Base-by-base conservation (phyloP, 2,329 filamentous ascomycete species). In the Clarireedia monteithiana region DNA sequence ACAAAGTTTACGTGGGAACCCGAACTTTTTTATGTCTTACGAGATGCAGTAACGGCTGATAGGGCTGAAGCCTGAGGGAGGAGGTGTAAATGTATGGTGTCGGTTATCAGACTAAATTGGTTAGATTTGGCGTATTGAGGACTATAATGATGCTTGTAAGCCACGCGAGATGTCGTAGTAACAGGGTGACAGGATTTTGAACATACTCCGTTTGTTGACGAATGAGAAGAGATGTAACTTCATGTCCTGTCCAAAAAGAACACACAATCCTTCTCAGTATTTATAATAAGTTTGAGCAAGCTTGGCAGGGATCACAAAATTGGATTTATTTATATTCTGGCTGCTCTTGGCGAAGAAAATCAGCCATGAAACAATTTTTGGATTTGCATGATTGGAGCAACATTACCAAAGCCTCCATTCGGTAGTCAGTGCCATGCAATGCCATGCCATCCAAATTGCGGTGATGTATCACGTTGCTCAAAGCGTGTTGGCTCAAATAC, bases 91-190 rank as follows among this genome's bases (percentile, higher is more conserved):
- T 55, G 15, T 44, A 26, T 38, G 40, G 26, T 44, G 6, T 55
- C 14, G 6, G 17, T 44, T 24, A 36, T 36, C 5, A 30, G 26
- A 44, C 17, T 3, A 36, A 50, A 34, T n/a, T 26, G 45, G 26
- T 44, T 50, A 44, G 38, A 14, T 6, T 15, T 24, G 46, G 53
- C 46, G 46, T 34, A 36, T 42, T 26, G 14, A 36, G 50, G 17
- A 12, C 24, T 26, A 36, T 50, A 46, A 26, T 24, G 20, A 50
- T 55, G 53, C 53, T 50, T 44, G 53, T 50, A 55, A 55, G 53
- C 46, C 46, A 50, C 27, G 46, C 49, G 46, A 44, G 36, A 36
- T 36, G 38, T 50, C 17, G 20, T 49, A 14, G 26, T 39, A 50
- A 55, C 42, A 44, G 24, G 24, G 26, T 44, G 46, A 55, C 38